These are phyloP conservation scores for Ophiostoma quercus DNA, from an alignment of 2,329 filamentous ascomycete species.

Conservation along the genomic window DNA sequence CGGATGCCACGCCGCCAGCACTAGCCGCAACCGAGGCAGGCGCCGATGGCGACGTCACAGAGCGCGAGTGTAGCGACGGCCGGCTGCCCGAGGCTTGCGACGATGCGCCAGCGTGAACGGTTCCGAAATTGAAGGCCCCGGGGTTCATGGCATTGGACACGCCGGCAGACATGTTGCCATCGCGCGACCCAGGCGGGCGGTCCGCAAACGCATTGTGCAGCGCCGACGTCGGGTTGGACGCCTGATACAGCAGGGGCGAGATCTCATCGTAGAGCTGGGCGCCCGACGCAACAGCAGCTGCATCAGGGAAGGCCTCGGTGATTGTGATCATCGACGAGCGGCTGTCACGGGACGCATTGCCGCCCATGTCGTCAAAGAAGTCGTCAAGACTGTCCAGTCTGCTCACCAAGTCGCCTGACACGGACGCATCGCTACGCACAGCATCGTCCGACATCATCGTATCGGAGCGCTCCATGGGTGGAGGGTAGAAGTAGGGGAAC, in stretches of 20 bases:
- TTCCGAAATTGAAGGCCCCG: conserved; percentile 45
- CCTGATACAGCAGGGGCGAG: conserved; percentile 81
- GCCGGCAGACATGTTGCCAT: conserved; percentile 40
- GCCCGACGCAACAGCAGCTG: conserved; percentile 57
- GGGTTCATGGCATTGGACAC: conserved; percentile 56
- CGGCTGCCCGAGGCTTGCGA: conserved; percentile 38
- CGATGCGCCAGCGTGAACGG: neutral
- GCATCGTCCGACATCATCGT: conserved; percentile 87
- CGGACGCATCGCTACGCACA: conserved; percentile 60
- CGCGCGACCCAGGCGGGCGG: conserved; percentile 57
- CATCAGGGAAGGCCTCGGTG: conserved; percentile 60
- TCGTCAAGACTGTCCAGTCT: conserved; percentile 76
- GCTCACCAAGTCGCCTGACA: conserved; percentile 66
- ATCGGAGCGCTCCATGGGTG: conserved; percentile 63
- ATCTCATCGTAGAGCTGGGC: conserved; percentile 90
- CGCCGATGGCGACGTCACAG: conserved; percentile 73
- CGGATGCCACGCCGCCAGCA: conserved; percentile 60
- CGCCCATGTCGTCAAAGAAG: conserved; percentile 67
- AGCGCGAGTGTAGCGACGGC: conserved; percentile 71
- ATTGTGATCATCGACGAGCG: conserved; percentile 55
- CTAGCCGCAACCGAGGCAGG: conserved; percentile 32
- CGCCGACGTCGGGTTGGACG: conserved; percentile 67
- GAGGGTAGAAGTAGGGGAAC: conserved; percentile 70
- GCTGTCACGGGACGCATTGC: conserved; percentile 56
- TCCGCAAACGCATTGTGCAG: conserved; percentile 90